phyloP scores from a whole-genome alignment of 2,329 filamentous ascomycete species.

The Gliomastix tumulicola region DNA sequence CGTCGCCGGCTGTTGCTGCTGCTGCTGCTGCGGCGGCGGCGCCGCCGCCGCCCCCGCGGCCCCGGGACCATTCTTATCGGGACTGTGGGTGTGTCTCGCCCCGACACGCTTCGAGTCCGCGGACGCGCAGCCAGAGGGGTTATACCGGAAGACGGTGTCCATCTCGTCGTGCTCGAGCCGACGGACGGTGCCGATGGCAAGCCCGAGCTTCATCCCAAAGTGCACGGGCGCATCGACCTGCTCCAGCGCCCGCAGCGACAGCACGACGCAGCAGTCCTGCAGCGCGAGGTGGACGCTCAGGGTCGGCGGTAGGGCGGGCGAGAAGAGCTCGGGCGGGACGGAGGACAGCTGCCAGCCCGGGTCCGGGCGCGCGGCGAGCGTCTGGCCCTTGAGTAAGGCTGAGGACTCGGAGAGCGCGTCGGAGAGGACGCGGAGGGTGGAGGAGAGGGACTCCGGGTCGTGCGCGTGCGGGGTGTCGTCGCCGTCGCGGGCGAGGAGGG shows the following conservation, averaged over 20 bases:
- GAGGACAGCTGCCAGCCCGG: slow-evolving; percentile 36
- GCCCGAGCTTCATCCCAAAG: slow-evolving; percentile 60
- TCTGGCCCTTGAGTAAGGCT: slow-evolving; percentile 48
- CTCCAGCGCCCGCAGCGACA: slow-evolving; percentile 65
- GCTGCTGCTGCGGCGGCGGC: neutral
- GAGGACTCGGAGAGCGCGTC: slow-evolving; percentile 45
- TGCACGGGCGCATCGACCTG: slow-evolving; percentile 55
- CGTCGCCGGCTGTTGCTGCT: slow-evolving; percentile 4
- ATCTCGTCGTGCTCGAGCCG: slow-evolving; percentile 73
- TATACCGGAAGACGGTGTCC: slow-evolving; percentile 66
- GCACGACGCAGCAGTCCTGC: slow-evolving; percentile 62
- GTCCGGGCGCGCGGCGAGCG: slow-evolving; percentile 27
- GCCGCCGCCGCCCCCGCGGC: neutral
- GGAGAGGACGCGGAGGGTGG: slow-evolving; percentile 48
- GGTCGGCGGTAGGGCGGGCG: slow-evolving; percentile 40
- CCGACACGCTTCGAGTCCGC: slow-evolving; percentile 7
- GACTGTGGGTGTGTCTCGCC: neutral
- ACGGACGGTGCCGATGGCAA: slow-evolving; percentile 58
- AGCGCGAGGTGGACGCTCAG: slow-evolving; percentile 71
- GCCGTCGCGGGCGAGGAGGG: slow-evolving; percentile 44
- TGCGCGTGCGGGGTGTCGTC: slow-evolving; percentile 32
- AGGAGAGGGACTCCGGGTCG: slow-evolving; percentile 45
- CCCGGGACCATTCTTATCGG: neutral
- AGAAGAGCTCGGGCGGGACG: slow-evolving; percentile 34
- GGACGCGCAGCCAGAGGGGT: slow-evolving; percentile 19